These are phyloP conservation scores for Striga hermonthica DNA, from an alignment of 305 asterid genomes.

Conservation along the genomic window DNA sequence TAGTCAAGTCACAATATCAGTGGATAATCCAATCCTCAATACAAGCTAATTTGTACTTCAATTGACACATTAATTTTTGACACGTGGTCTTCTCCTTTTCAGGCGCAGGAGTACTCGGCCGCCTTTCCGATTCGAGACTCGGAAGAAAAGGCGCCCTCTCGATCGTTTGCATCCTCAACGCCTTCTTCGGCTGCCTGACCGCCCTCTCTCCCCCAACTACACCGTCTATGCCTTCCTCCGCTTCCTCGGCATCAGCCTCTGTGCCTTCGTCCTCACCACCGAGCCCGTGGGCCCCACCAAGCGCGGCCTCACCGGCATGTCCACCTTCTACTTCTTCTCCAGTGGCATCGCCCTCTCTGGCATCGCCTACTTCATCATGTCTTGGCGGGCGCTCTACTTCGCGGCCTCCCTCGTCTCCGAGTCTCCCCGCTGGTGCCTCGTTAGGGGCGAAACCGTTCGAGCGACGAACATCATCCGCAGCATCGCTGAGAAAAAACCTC, in stretches of 20 bases:
- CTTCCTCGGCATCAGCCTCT: slow-evolving; percentile 77
- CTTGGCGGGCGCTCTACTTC: slow-evolving; percentile 72
- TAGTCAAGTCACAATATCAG: too few relatives aligned
- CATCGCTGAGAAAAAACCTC: slow-evolving; percentile 51
- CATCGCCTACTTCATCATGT: slow-evolving; percentile 51
- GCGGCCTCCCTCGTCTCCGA: slow-evolving; percentile 67
- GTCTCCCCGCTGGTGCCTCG: slow-evolving; percentile 85
- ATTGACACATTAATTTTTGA: too few relatives aligned
- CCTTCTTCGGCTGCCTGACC: slow-evolving; percentile 68
- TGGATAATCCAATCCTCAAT: too few relatives aligned
- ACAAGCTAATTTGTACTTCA: too few relatives aligned
- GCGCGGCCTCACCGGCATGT: slow-evolving; percentile 84
- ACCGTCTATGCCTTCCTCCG: slow-evolving; percentile 55
- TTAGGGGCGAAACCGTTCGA: slow-evolving; percentile 44
- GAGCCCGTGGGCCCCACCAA: slow-evolving; percentile 76
- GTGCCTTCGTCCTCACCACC: slow-evolving; percentile 80
- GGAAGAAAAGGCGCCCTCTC: slow-evolving; percentile 78
- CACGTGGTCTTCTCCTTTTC: slow-evolving; percentile 6
- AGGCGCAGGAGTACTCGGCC: slow-evolving; percentile 95
- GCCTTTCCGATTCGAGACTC: slow-evolving; percentile 69
- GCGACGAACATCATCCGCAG: slow-evolving; percentile 59
- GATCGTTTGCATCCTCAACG: slow-evolving; percentile 62
- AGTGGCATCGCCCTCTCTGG: slow-evolving; percentile 64
- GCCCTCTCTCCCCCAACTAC: slow-evolving; percentile 61
- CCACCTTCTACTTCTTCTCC: slow-evolving; percentile 89